Evolutionary conservation across 495 filamentous ascomycete species (phyloP), one percentile per base, ranked within the genome.

Genomic region (Aspergillus indologenus): DNA sequence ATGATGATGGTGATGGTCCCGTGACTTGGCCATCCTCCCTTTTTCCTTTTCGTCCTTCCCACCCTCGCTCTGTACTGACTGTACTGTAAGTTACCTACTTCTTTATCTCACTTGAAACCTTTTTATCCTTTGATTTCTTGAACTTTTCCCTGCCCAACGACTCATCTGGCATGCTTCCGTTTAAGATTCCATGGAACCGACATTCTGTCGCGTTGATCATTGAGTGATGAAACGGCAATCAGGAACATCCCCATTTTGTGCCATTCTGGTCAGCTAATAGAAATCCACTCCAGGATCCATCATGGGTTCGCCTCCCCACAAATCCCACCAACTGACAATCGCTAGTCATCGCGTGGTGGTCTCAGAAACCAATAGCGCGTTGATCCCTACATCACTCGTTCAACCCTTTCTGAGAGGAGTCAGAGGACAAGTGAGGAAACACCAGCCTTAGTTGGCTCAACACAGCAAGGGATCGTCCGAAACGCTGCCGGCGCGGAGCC

Each of bases 331-430:
- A 48, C 15, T 22, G 53, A 44, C 23, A 49, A 55, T 57, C 51
- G 52, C 54, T 61, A 61, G 56, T 54, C 40, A 49, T 51, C 50
- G 52, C 53, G 52, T 60, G 58, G 58, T 54, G 50, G 58, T 60
- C 58, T 60, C 58, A 60, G 58, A 60, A 55, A 55, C 31, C 64
- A 61, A 66, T 66, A 66, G 58, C 59, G 52, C 31, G 64, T 29
- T 48, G 64, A 63, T 66, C 64, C 19, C 42, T 66, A 66, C 60
- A 66, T 66, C 64, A 65, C 34, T 58, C 51, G 57, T 51, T 24
- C 42, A 31, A 26, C 17, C 20, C 45, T 26, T 29, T 21, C 20
- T 42, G 23, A 4, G 43, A 26, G 45, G n/a, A 61, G 59, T 53
- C 53, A 53, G 40, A 50, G 21, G 31, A 19, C 20, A 21, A 22